phyloP scores from a whole-genome alignment of 208 protist species.

The Acanthamoeba castellanii region DNA sequence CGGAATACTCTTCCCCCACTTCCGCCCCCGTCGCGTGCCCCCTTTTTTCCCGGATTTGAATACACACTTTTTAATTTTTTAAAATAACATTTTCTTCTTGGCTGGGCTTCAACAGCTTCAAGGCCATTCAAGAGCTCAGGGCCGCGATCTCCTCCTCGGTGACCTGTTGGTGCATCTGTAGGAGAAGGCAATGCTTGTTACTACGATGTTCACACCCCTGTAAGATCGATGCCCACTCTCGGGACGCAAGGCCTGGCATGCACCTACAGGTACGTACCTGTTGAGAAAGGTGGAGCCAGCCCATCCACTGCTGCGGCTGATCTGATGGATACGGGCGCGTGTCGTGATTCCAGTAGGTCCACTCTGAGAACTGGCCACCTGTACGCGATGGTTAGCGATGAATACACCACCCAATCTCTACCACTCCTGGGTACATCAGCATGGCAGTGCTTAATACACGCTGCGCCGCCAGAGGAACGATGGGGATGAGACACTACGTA shows the following conservation, averaged over 20 bases:
- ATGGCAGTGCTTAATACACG: neutral
- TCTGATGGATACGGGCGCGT: neutral
- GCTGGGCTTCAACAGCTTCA: neutral
- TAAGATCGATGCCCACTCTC: too few species aligned
- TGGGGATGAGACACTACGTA: neutral
- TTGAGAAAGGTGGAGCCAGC: neutral
- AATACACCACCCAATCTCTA: neutral
- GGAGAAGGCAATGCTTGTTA: neutral
- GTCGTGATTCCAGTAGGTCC: slow-evolving; percentile 43
- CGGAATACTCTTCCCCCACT: slow-evolving; percentile 41
- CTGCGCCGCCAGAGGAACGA: neutral
- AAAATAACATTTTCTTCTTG: neutral
- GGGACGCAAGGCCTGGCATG: neutral
- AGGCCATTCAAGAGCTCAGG: neutral
- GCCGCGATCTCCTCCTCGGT: slow-evolving; percentile 49
- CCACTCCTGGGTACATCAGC: neutral
- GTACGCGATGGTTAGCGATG: neutral
- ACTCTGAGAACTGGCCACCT: neutral
- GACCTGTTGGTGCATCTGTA: neutral
- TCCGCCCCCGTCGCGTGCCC: neutral
- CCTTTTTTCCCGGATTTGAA: slow-evolving; percentile 2
- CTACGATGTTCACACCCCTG: too few species aligned
- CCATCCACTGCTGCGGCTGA: slow-evolving; percentile 23
- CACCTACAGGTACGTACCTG: slow-evolving; percentile 1
- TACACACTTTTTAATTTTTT: neutral